Conservation (phyloP, 305 asterid species). For the Coffea humblotiana region DNA sequence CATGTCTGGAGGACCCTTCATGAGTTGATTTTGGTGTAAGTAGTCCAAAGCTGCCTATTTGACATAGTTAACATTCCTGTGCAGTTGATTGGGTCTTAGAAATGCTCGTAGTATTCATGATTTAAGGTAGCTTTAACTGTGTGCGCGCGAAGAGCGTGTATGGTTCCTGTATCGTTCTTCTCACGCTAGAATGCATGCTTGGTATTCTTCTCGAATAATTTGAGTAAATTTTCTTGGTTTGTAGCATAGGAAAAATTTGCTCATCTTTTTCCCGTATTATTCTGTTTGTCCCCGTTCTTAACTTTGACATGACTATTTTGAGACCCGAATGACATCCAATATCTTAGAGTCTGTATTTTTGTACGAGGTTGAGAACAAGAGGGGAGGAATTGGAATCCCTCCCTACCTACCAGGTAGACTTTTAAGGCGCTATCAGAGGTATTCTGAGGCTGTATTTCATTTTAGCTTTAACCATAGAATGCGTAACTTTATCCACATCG, state of each 20-base stretch:
- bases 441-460: neutral
- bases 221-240: neutral
- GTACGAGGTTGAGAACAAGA: neutral
- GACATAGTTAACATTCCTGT: neutral
- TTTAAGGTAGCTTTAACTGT: neutral
- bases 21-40: constrained; percentile 33
- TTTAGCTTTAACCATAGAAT: neutral
- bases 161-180: neutral
- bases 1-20: constrained; percentile 65
- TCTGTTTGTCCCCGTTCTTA: neutral
- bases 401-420: neutral
- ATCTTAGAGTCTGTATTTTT: neutral
- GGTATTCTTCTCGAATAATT: neutral
- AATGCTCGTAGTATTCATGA: neutral
- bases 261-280: neutral
- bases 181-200: neutral
- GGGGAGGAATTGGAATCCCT: too few relatives aligned
- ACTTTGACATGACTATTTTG: neutral
- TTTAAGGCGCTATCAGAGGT: neutral
- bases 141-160: neutral
- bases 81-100: neutral
- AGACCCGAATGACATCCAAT: neutral
- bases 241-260: neutral
- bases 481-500: neutral
- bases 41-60: neutral